phyloP scores from a whole-genome alignment of 2,329 filamentous ascomycete genomes.

The Alternaria metachromatica region DNA sequence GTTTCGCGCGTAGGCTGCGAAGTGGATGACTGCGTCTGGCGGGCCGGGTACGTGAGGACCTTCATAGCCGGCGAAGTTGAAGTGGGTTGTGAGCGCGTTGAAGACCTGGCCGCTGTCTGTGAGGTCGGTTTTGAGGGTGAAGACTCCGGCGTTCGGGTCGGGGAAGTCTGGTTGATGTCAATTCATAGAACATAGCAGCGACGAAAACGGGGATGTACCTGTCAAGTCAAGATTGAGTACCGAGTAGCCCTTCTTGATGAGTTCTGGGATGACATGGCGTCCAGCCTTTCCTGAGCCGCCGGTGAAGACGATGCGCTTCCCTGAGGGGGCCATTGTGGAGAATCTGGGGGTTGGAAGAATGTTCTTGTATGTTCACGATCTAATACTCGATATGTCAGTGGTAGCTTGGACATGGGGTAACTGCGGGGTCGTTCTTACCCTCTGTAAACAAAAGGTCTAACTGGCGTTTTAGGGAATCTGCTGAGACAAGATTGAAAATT shows the following conservation, averaged over 20 bases:
- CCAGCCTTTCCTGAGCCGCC: constrained; percentile 62
- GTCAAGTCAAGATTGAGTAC: constrained; percentile 64
- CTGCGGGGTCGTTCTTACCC: constrained; percentile 5
- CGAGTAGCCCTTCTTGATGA: constrained; percentile 58
- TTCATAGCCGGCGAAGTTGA: constrained; percentile 59
- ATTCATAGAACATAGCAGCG: background rate
- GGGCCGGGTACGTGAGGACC: constrained; percentile 51
- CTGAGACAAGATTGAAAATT: background rate
- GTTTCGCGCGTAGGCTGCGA: constrained; percentile 64
- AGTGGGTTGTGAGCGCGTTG: constrained; percentile 62
- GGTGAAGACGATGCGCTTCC: constrained; percentile 52
- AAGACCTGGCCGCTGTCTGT: constrained; percentile 64
- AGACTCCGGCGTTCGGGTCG: constrained; percentile 53
- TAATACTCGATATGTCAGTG: background rate
- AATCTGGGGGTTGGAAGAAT: background rate
- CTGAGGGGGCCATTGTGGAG: constrained; percentile 31
- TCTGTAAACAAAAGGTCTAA: background rate
- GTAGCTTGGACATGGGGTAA: background rate
- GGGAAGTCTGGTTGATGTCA: constrained; percentile 43
- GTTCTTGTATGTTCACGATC: background rate
- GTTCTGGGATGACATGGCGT: constrained; percentile 61
- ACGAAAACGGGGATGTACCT: background rate
- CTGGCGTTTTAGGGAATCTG: background rate
- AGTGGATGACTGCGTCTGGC: constrained; percentile 69
- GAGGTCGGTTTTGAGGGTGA: constrained; percentile 63